These are phyloP conservation scores for Candida pini DNA, from an alignment of 805 yeast genomes.

Conservation along the genomic window DNA sequence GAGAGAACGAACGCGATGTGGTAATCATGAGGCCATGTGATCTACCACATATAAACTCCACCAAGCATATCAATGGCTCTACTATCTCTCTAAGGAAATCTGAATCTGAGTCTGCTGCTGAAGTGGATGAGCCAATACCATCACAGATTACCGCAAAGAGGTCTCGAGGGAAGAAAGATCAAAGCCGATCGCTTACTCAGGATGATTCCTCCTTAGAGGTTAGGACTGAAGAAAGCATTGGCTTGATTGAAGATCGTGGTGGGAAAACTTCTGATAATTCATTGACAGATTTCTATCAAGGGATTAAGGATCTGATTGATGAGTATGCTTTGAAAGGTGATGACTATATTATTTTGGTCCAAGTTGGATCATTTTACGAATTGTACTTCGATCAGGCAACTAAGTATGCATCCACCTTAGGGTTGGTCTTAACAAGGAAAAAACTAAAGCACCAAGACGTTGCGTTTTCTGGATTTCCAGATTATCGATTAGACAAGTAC, in stretches of 20 bases:
- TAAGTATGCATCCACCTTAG: conserved; percentile 61
- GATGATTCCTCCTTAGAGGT: not conserved
- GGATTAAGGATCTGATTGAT: conserved; percentile 23
- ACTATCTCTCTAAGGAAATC: too few species aligned
- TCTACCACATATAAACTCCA: too few species aligned
- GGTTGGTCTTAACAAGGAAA: conserved; percentile 62
- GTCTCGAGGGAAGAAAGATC: too few species aligned
- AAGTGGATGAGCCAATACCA: too few species aligned
- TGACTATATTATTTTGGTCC: conserved; percentile 56
- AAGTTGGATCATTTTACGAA: conserved; percentile 85
- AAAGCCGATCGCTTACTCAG: too few species aligned
- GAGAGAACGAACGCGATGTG: too few species aligned
- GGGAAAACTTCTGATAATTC: conserved; percentile 13
- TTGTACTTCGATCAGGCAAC: conserved; percentile 87
- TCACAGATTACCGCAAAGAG: too few species aligned
- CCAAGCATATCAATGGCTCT: too few species aligned
- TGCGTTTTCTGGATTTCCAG: conserved; percentile 93
- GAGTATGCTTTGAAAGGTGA: conserved; percentile 20
- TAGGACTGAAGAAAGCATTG: conserved; percentile 3
- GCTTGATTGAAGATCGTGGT: conserved; percentile 13
- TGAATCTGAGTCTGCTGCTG: too few species aligned
- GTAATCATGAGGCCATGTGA: too few species aligned
- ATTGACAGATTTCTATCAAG: conserved; percentile 27
- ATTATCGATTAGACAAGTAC: conserved; percentile 62
- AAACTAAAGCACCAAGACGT: conserved; percentile 40